Evolutionary conservation across 768 basidiomycete genomes (phyloP).

Genomic region (Lentinula raphanica): DNA sequence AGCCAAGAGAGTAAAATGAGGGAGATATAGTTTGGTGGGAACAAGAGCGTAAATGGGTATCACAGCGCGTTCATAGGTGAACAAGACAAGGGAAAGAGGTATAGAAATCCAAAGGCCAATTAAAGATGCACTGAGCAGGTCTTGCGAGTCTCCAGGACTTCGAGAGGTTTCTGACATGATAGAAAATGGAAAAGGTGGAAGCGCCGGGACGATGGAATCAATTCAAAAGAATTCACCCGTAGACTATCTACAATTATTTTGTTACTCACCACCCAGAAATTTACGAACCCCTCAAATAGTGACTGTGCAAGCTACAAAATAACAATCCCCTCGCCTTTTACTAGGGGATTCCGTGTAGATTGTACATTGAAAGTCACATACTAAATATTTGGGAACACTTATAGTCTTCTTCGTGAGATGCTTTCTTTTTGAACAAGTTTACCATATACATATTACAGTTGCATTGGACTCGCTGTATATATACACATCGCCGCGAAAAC

Average conservation of each 20-base stretch:
- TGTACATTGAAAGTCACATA: not conserved
- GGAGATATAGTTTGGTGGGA: slow-evolving; percentile 48
- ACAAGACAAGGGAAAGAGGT: slow-evolving; percentile 51
- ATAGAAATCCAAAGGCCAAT: not conserved
- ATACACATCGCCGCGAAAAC: no score
- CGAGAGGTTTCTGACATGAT: not conserved
- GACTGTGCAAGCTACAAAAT: slow-evolving; percentile 42
- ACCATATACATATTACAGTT: no score
- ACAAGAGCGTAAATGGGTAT: slow-evolving; percentile 63
- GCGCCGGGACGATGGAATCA: not conserved
- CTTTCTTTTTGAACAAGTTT: no score
- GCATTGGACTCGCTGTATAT: no score
- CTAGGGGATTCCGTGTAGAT: slow-evolving; percentile 47
- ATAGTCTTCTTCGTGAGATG: no score
- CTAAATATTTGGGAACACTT: not conserved
- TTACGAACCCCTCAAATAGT: no score
- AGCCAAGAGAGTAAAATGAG: slow-evolving; percentile 35
- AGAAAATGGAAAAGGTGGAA: not conserved
- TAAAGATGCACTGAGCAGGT: not conserved
- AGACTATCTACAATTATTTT: not conserved
- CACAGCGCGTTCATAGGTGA: slow-evolving; percentile 59
- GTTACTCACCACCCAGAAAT: not conserved
- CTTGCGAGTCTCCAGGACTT: slow-evolving; percentile 1
- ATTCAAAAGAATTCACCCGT: not conserved
- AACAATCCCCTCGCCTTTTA: slow-evolving; percentile 55